Conservation (phyloP, 2,329 filamentous ascomycete genomes). For the Aspergillus fumigatus region DNA sequence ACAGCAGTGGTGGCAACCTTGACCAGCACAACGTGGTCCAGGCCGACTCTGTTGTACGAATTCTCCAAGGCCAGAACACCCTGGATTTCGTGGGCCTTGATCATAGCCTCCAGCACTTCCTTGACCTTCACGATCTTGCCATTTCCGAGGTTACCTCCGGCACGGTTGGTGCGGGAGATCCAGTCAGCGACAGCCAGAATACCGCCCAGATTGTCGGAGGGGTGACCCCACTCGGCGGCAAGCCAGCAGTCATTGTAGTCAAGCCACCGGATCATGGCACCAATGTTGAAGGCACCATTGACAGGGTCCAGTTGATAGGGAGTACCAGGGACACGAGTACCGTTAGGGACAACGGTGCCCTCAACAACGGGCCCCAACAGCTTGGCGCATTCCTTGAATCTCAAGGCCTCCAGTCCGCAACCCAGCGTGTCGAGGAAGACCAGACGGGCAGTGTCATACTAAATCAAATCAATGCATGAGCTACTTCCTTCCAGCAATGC, state of each 20-base stretch:
- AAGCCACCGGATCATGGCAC: conserved; percentile 97
- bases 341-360: conserved; percentile 87
- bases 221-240: conserved; percentile 97
- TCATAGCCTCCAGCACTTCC: conserved; percentile 94
- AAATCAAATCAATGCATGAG: background rate
- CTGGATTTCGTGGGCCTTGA: conserved; percentile 99
- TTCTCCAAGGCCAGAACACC: conserved; percentile 95
- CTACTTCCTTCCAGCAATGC: background rate
- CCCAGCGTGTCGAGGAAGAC: conserved; percentile 96
- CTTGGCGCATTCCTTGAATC: conserved; percentile 94
- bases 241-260: conserved; percentile 99
- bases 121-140: conserved; percentile 81
- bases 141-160: conserved; percentile 66
- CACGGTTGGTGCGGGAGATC: conserved; percentile 90
- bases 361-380: conserved; percentile 87
- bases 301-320: conserved; percentile 92
- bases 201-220: conserved; percentile 94
- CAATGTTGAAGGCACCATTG: conserved; percentile 97
- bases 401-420: conserved; percentile 90
- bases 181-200: conserved; percentile 97
- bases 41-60: conserved; percentile 96
- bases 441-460: conserved; percentile 89
- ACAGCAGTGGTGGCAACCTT: conserved; percentile 96
- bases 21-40: conserved; percentile 96
- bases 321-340: conserved; percentile 85